These are phyloP conservation scores for Articulospora tetracladia DNA, from an alignment of 495 filamentous ascomycete species.

Conservation along the genomic window DNA sequence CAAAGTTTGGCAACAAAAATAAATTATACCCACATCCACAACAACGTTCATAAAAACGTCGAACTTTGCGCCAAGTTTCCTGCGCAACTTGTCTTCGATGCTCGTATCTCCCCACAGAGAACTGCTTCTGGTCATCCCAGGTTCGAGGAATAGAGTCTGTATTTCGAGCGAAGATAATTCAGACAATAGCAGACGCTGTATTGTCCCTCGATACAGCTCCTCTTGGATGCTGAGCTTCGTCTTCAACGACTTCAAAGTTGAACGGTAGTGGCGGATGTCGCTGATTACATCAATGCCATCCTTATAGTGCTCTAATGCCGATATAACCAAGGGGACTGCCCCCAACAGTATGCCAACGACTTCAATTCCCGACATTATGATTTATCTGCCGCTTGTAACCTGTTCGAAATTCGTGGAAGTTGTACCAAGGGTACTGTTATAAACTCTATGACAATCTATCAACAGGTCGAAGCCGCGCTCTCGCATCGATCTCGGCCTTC, in stretches of 20 bases:
- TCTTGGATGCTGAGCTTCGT: conserved; percentile 3
- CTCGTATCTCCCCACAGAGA: neutral
- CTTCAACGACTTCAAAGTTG: conserved; percentile 3
- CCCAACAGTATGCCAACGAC: conserved; percentile 39
- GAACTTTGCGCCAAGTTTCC: conserved; percentile 3
- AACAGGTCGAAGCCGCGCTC: neutral
- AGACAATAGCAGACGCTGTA: neutral
- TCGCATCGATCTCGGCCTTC: neutral
- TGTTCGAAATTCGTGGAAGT: neutral
- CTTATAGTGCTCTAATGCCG: conserved; percentile 34
- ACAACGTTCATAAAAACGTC: neutral
- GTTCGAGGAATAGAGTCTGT: neutral
- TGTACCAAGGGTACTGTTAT: neutral
- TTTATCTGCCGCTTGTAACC: neutral
- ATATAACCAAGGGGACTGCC: conserved; percentile 36
- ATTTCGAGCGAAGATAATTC: neutral
- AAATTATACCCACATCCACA: neutral
- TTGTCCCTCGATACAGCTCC: neutral
- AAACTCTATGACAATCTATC: neutral
- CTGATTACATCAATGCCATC: conserved; percentile 22
- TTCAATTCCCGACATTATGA: conserved; percentile 39
- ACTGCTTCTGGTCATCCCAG: neutral
- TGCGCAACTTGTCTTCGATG: neutral
- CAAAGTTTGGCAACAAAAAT: neutral
- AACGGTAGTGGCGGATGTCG: neutral